Percentiles rank a stretch among this genome's conserved stretches.
Evolutionary conservation across 495 filamentous ascomycete genomes (phyloP).

Genomic region (Chaetomium cochliodes): DNA sequence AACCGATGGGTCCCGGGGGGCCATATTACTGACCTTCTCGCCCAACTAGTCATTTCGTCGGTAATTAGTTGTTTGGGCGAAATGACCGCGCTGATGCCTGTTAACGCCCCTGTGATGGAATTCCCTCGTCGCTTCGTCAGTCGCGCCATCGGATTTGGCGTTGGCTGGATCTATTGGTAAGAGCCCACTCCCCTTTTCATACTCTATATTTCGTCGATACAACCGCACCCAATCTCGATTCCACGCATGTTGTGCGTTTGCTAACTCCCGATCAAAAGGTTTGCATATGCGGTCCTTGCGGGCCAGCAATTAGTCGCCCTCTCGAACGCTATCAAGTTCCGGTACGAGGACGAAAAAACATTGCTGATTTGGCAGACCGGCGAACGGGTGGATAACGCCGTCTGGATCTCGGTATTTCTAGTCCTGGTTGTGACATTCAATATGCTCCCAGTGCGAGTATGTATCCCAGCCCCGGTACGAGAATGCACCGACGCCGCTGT

Average conservation of each 20-base stretch:
- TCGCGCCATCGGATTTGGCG: slow-evolving; percentile 49
- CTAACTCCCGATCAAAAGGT: slow-evolving; percentile 32
- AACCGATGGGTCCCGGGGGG: too few relatives aligned
- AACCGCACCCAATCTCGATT: neutral
- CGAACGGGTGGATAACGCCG: slow-evolving; percentile 41
- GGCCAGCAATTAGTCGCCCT: slow-evolving; percentile 48
- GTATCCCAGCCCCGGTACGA: neutral
- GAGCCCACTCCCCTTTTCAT: neutral
- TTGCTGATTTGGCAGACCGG: slow-evolving; percentile 41
- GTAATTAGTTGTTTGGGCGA: slow-evolving; percentile 52
- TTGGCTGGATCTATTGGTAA: slow-evolving; percentile 58
- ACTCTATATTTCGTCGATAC: too few relatives aligned
- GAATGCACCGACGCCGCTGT: neutral
- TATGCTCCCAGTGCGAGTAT: slow-evolving; percentile 46
- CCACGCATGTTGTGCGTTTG: too few relatives aligned
- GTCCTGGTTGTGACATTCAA: slow-evolving; percentile 44
- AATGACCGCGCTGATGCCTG: slow-evolving; percentile 53
- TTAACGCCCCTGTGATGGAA: slow-evolving; percentile 52
- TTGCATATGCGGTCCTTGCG: slow-evolving; percentile 43
- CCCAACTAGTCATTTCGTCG: slow-evolving; percentile 45
- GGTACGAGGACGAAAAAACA: slow-evolving; percentile 44
- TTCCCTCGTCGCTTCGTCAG: slow-evolving; percentile 51
- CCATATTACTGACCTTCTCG: neutral
- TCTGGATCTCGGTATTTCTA: slow-evolving; percentile 44
- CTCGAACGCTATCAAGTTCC: slow-evolving; percentile 46